Evolutionary conservation across 106 monocot species (phyloP), one percentile per base, ranked within the genome.

Genomic region (Phalaenopsis equestris): DNA sequence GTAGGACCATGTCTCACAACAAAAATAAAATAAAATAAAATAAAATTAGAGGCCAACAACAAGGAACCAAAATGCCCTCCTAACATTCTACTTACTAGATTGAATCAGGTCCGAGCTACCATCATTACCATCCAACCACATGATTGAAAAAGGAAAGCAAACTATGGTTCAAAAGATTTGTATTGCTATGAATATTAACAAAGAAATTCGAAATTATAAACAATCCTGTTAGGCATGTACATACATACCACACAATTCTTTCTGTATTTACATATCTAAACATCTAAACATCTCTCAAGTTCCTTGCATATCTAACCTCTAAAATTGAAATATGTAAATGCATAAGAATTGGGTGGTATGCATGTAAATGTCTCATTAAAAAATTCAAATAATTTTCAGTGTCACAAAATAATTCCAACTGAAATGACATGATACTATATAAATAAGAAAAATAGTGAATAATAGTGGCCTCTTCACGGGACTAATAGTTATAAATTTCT

Each of bases 1-100:
- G 74, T 74, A 74, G 74, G 74, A 74, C 74, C 74, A 74, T 41
- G 41, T 14, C 43, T 24, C 19, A 67, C 19, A 67, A n/a, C 74
- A 42, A 8, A 30, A 30, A 30, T 30, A 30, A 30, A 30, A n/a
- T n/a, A n/a, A n/a, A n/a, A n/a, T n/a, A n/a, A 30, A 30, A 30
- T 30, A 30, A 30, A 30, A n/a, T n/a, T 30, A 30, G 30, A 30
- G 30, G 30, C 30, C 30, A 30, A 30, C 30, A 0, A 30, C 30
- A 30, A 30, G 30, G 30, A 30, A 30, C 30, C 30, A 30, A 30
- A 30, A 30, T 30, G 30, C 30, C 30, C 30, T 30, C 30, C 30
- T 30, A 30, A 30, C 30, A 30, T 45, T 3, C 6, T 45, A 45
- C 3, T 45, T 4, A 45, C 43, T 45, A 67, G 3, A 67, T 30